Conservation (phyloP, 2,329 filamentous ascomycete genomes). For the Colletotrichum coccodes region DNA sequence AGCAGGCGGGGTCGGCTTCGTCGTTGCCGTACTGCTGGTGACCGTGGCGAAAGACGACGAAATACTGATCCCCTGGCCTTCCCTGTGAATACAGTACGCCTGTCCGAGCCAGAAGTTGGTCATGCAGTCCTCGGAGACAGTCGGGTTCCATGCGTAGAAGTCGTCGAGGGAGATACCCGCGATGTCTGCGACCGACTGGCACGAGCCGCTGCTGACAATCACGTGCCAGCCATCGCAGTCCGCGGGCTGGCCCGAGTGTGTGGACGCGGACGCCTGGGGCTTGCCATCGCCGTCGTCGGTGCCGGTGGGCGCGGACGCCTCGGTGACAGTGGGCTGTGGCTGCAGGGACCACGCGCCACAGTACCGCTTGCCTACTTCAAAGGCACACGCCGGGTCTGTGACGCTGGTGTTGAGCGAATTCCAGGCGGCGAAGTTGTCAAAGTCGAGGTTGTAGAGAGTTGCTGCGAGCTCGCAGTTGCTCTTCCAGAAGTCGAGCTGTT, state of each 20-base stretch:
- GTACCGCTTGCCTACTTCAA: background rate
- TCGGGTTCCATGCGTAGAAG: constrained; percentile 36
- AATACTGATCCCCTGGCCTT: constrained; percentile 12
- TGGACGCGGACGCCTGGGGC: constrained; percentile 33
- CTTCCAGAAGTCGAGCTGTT: constrained; percentile 8
- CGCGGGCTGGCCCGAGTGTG: constrained; percentile 32
- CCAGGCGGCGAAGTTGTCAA: constrained; percentile 30
- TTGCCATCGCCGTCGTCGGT: too few relatives aligned
- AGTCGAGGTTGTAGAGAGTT: constrained; percentile 23
- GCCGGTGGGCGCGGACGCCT: background rate
- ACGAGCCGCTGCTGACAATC: constrained; percentile 31
- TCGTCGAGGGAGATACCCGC: constrained; percentile 26
- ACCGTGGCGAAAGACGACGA: background rate
- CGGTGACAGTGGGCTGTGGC: background rate
- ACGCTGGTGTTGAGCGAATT: constrained; percentile 32
- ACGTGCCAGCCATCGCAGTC: constrained; percentile 33
- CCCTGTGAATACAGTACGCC: constrained; percentile 37
- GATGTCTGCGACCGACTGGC: constrained; percentile 18
- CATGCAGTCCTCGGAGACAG: constrained; percentile 34
- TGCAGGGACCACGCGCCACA: constrained; percentile 2
- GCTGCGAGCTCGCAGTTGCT: constrained; percentile 34
- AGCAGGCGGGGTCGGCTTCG: constrained; percentile 18
- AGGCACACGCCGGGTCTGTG: constrained; percentile 15
- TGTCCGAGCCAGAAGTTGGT: constrained; percentile 38
- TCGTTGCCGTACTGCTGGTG: constrained; percentile 24